Evolutionary conservation across 768 basidiomycete species (phyloP), one percentile per base, ranked within the genome.

Genomic region (Pleurotus sapidus): DNA sequence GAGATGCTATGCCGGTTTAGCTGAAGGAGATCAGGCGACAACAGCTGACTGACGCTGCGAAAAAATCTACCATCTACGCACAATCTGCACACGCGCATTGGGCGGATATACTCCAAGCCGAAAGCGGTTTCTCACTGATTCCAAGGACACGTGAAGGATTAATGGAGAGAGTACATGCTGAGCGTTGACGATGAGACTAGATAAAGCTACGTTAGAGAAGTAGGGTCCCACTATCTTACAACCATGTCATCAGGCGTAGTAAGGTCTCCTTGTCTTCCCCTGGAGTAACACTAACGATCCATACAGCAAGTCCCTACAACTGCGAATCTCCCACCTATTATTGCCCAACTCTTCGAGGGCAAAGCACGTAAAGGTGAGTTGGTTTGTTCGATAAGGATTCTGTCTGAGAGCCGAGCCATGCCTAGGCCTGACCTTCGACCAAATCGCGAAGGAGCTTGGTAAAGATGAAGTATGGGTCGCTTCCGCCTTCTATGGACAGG

Each of bases 381-480:
- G 18, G 18, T 18, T 4, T 49, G 14, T 42, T n/a, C 18, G 25
- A 14, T 5, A 9, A 15, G 1, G 25, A 20, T 25, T 14, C 37
- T n/a, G 34, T 30, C 30, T 57, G n/a, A 42, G 47, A 39, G 39
- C 17, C 38, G 37, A n/a, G 18, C 24, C 20, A 40, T 11, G 47
- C 1, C 20, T 49, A 89, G 88, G 85, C 14, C 61, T 87, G 59
- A 84, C 86, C 12, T 93, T 92, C 60, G 88, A 84, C 57, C 74
- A 81, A 39, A 82, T 93, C 61, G 89, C 80, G 9, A 74, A 84
- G 57, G 76, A 74, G 5, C 79, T 93, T 54, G 83, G 79, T 20
- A 85, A 79, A 67, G 87, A 91, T 66, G 91, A 93, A 64, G 78
- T 93, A 23, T 93, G 89, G 89, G 78, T 92, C 23, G 91, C 91